These are phyloP conservation scores for Breynia disticha DNA, from an alignment of 441 rosid species.

Conservation along the genomic window DNA sequence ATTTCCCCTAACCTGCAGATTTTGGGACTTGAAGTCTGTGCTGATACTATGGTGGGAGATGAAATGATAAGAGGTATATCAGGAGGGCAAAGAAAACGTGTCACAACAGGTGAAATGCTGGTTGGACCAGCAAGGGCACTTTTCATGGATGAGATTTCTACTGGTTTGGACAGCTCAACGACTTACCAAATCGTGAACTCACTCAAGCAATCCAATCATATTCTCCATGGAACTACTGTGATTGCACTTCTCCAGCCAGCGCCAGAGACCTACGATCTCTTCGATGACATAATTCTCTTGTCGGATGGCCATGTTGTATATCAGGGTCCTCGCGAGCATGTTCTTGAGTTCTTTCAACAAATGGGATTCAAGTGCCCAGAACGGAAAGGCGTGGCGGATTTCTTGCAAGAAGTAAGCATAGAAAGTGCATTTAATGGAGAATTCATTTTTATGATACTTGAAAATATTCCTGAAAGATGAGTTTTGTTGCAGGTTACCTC, in stretches of 20 bases:
- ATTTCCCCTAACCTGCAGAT: conserved; percentile 22
- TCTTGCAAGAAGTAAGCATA: conserved; percentile 50
- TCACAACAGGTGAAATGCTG: conserved; percentile 71
- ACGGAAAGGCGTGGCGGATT: conserved; percentile 65
- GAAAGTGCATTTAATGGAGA: too few species aligned
- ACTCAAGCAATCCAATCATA: conserved; percentile 38
- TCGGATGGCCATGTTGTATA: conserved; percentile 46
- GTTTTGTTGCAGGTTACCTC: conserved; percentile 64
- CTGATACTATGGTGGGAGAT: conserved; percentile 60
- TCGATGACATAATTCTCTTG: conserved; percentile 52
- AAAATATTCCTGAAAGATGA: not conserved
- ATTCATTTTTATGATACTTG: too few species aligned
- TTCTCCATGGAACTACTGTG: conserved; percentile 47
- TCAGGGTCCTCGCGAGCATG: conserved; percentile 51
- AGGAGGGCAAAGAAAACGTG: conserved; percentile 68
- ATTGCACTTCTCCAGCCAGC: conserved; percentile 70
- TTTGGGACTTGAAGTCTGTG: conserved; percentile 56
- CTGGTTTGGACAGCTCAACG: conserved; percentile 58
- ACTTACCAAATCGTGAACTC: conserved; percentile 48
- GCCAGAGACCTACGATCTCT: conserved; percentile 57
- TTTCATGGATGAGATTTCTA: conserved; percentile 63
- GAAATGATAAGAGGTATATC: conserved; percentile 74
- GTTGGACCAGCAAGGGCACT: conserved; percentile 48
- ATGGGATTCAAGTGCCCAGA: conserved; percentile 61
- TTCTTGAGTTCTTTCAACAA: conserved; percentile 39